phyloP scores from a whole-genome alignment of 139 green algal species.

The Prasinococcaceae sp. region DNA sequence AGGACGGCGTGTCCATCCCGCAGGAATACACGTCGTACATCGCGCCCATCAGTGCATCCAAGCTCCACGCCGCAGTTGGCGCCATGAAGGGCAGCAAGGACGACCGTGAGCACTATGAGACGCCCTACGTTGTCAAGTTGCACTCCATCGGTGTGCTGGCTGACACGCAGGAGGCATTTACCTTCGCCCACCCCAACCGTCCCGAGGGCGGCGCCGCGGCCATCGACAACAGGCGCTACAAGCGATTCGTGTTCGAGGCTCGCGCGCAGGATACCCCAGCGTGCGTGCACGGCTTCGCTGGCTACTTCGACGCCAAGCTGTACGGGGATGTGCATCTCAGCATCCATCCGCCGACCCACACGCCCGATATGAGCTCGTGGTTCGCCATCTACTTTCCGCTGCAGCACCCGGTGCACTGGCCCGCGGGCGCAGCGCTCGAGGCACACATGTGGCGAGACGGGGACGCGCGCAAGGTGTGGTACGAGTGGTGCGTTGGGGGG shows the following conservation, averaged over 20 bases:
- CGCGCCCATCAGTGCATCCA: slow-evolving; percentile 60
- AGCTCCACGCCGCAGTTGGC: slow-evolving; percentile 48
- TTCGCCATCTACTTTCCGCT: slow-evolving; percentile 98
- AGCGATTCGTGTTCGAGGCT: slow-evolving; percentile 40
- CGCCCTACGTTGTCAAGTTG: slow-evolving; percentile 86
- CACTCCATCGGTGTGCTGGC: slow-evolving; percentile 28
- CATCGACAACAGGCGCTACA: slow-evolving; percentile 63
- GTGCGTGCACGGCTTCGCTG: slow-evolving; percentile 54
- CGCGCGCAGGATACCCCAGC: slow-evolving; percentile 16
- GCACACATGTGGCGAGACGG: slow-evolving; percentile 74
- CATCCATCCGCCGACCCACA: slow-evolving; percentile 78
- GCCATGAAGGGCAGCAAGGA: slow-evolving; percentile 23
- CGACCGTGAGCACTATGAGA: slow-evolving; percentile 83
- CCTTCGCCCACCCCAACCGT: slow-evolving; percentile 74
- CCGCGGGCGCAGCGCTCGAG: slow-evolving; percentile 37
- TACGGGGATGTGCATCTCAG: slow-evolving; percentile 74
- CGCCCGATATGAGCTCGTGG: slow-evolving; percentile 45
- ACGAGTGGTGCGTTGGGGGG: slow-evolving; percentile 27
- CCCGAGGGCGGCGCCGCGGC: too few relatives aligned
- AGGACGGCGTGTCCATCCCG: slow-evolving; percentile 64
- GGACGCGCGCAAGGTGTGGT: slow-evolving; percentile 47
- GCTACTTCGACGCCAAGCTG: slow-evolving; percentile 89
- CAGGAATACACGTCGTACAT: slow-evolving; percentile 34
- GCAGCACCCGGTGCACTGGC: slow-evolving; percentile 46
- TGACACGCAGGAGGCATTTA: slow-evolving; percentile 56